These are phyloP conservation scores for Neopestalotiopsis rosae DNA, from an alignment of 2,329 filamentous ascomycete species.

Conservation along the genomic window DNA sequence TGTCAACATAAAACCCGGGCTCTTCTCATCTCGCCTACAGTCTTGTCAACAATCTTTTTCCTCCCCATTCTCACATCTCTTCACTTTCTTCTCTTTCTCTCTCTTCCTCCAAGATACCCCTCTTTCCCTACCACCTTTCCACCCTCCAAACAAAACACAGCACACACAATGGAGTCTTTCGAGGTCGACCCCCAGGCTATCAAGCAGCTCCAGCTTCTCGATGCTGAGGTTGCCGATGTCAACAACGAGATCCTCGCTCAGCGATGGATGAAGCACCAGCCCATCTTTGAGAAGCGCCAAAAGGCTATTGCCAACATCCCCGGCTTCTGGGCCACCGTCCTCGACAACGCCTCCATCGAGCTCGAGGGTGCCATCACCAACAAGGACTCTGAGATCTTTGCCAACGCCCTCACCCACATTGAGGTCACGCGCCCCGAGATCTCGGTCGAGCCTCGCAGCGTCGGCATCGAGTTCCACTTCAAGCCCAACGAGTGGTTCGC, in stretches of 20 bases:
- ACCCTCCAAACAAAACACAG: not conserved
- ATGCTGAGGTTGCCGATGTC: slow-evolving; percentile 36
- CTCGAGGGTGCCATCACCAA: slow-evolving; percentile 69
- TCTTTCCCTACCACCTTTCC: not conserved
- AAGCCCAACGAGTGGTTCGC: slow-evolving; percentile 67
- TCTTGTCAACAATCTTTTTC: not conserved
- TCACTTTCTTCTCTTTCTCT: slow-evolving; percentile 1
- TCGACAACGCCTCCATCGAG: slow-evolving; percentile 61
- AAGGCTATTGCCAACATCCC: slow-evolving; percentile 61
- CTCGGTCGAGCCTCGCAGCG: slow-evolving; percentile 61
- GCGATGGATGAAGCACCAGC: slow-evolving; percentile 36
- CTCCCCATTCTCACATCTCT: not conserved
- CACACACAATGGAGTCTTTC: slow-evolving; percentile 27
- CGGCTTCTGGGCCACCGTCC: slow-evolving; percentile 73
- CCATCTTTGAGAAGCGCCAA: slow-evolving; percentile 62
- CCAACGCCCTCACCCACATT: slow-evolving; percentile 58
- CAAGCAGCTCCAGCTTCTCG: slow-evolving; percentile 39
- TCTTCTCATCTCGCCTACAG: not conserved
- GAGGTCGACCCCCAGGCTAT: slow-evolving; percentile 36
- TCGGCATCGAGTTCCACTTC: slow-evolving; percentile 61
- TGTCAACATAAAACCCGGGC: slow-evolving; percentile 6
- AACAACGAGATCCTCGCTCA: slow-evolving; percentile 38
- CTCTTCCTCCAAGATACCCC: not conserved
- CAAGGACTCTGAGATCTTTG: slow-evolving; percentile 63
- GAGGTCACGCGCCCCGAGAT: slow-evolving; percentile 54